Evolutionary conservation across 306 rosid species (phyloP), one percentile per base, ranked within the genome.

Genomic region (Sindora glabra): DNA sequence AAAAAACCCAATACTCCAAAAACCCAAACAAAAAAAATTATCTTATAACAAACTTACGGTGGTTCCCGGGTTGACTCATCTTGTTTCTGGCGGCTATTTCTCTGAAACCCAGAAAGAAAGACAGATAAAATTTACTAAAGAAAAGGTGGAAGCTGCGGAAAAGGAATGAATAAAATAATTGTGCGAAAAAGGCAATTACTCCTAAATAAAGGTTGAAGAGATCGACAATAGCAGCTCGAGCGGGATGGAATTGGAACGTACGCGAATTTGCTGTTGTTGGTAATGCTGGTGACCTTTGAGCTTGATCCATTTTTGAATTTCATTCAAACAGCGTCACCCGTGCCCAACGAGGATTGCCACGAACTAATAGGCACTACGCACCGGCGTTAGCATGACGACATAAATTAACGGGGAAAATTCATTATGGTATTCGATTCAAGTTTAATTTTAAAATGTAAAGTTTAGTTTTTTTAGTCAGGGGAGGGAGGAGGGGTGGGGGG

Each of bases 131-230:
- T 11, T 2, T 6, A 42, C 53, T 25, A 30, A 2, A 1, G 8
- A 52, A 44, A 6, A 15, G 9, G 33, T 27, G n/a, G 10, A 3
- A 39, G 56, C 7, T 3, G 1, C 0, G 2, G 5, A 14, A 25
- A 4, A 1, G 2, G 5, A 14, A 25, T 3, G 8, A 55, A 22
- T n/a, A n/a, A 23, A 27, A 5, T 4, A 14, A 24, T 5, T 1
- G 1, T 3, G 25, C 16, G 17, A 51, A 8, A 23, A 16, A 17
- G 7, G 21, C 23, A 53, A 48, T 56, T 68, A 87, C 94, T 71
- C 96, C 97, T 46, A 92, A 73, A 77, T 92, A 89, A 73, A 89
- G 97, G 78, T 89, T 83, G 79, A 89, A 89, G 72, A 92, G 99
- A 58, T 82, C 90, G 48, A 80, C 53, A 64, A 89, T 86, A 44